Conservation (phyloP, 441 rosid genomes). For the Brassica hybrid region DNA sequence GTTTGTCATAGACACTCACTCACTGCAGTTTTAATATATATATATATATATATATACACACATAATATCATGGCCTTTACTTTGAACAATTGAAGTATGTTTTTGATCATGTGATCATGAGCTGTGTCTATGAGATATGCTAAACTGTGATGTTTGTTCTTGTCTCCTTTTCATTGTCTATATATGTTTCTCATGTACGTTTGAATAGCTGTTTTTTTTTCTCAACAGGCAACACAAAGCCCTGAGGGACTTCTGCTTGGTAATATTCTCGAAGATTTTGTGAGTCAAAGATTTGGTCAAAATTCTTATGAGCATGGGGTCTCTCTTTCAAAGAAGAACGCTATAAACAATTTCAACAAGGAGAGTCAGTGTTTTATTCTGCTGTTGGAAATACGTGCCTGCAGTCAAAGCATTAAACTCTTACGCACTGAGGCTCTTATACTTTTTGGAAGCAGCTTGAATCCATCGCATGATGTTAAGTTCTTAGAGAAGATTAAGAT, state of each 20-base stretch:
- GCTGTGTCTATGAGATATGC: constrained; percentile 17
- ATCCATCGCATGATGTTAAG: constrained; percentile 71
- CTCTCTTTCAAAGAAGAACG: constrained; percentile 56
- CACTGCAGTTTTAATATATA: background rate
- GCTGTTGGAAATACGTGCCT: constrained; percentile 87
- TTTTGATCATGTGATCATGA: constrained; percentile 25
- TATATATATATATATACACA: background rate
- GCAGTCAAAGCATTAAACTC: constrained; percentile 72
- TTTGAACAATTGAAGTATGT: constrained; percentile 14
- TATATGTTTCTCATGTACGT: constrained; percentile 12
- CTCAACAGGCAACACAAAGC: constrained; percentile 64
- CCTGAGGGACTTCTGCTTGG: constrained; percentile 62
- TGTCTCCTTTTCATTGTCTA: constrained; percentile 11
- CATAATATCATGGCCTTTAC: background rate
- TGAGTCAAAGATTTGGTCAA: constrained; percentile 79
- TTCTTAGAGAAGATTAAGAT: constrained; percentile 74
- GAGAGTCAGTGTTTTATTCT: constrained; percentile 75
- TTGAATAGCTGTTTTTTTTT: constrained; percentile 26
- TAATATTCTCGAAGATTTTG: constrained; percentile 87
- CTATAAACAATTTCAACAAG: constrained; percentile 73
- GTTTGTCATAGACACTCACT: constrained; percentile 18
- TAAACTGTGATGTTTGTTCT: constrained; percentile 13
- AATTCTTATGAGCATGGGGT: constrained; percentile 84
- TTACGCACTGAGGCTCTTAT: constrained; percentile 76
- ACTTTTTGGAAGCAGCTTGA: constrained; percentile 85